phyloP scores from a whole-genome alignment of 371 early-diverging fungal species.

The Racocetra persica region DNA sequence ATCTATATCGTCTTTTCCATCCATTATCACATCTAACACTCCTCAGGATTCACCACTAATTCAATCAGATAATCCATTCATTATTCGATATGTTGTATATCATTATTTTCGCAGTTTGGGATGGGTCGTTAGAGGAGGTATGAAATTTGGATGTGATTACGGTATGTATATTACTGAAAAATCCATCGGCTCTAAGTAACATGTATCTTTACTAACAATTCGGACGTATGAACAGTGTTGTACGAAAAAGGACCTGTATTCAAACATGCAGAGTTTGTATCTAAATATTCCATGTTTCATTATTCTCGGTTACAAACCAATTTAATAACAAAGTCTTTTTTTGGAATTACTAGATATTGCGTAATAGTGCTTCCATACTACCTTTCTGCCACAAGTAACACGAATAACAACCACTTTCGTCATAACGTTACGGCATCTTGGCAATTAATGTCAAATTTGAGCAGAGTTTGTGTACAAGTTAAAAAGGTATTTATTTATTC shows the following conservation, averaged over 20 bases:
- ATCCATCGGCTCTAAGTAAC: too few relatives aligned
- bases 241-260: constrained; percentile 51
- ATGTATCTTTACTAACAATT: not conserved
- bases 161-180: constrained; percentile 48
- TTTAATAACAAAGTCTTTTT: constrained; percentile 43
- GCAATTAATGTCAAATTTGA: constrained; percentile 64
- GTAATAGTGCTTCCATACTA: not conserved
- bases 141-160: constrained; percentile 87
- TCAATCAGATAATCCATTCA: constrained; percentile 55
- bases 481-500: constrained; percentile 57
- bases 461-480: constrained; percentile 69
- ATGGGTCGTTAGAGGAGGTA: constrained; percentile 84
- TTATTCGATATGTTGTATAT: constrained; percentile 76
- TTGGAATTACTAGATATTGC: not conserved
- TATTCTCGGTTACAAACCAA: constrained; percentile 1
- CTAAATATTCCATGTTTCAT: not conserved
- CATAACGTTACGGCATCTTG: constrained; percentile 52
- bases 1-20: too few relatives aligned
- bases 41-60: not conserved
- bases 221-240: constrained; percentile 40
- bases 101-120: constrained; percentile 82
- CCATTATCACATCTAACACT: not conserved
- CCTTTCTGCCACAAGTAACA: not conserved
- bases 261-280: constrained; percentile 50
- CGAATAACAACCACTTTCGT: constrained; percentile 17